These are phyloP conservation scores for Tricholoma sp. DNA, from an alignment of 768 basidiomycete species.

Conservation along the genomic window DNA sequence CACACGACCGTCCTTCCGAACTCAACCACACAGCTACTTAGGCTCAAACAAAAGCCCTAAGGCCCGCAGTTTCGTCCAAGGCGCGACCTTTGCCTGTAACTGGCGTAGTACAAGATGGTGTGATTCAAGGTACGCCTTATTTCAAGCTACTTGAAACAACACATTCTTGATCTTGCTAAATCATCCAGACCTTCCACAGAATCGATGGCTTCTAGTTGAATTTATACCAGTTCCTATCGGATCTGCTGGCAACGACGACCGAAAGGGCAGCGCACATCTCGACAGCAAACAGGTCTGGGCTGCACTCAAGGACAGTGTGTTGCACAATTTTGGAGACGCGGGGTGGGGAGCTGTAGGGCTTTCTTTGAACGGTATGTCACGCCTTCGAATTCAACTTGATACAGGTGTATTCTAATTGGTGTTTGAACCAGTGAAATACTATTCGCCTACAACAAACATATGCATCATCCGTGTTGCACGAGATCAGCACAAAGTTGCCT, in stretches of 20 bases:
- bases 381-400: neutral
- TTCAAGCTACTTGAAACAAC: too few species aligned
- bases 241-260: slow-evolving; percentile 3
- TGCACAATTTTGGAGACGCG: slow-evolving; percentile 74
- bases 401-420: slow-evolving; percentile 5
- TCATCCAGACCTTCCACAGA: too few species aligned
- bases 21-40: too few species aligned
- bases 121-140: too few species aligned
- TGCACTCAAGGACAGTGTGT: slow-evolving; percentile 63
- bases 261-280: slow-evolving; percentile 20
- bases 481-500: slow-evolving; percentile 73
- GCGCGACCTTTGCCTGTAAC: too few species aligned
- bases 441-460: slow-evolving; percentile 75
- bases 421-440: slow-evolving; percentile 90
- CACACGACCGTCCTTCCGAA: too few species aligned
- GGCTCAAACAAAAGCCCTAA: too few species aligned
- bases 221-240: slow-evolving; percentile 41
- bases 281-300: slow-evolving; percentile 64
- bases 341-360: slow-evolving; percentile 81
- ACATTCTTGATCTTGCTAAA: too few species aligned
- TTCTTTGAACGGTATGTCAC: slow-evolving; percentile 61
- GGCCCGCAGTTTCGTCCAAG: too few species aligned
- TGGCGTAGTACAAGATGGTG: too few species aligned
- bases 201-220: slow-evolving; percentile 74
- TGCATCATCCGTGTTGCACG: slow-evolving; percentile 84